These are phyloP conservation scores for Microsporum canis DNA, from an alignment of 2,329 filamentous ascomycete genomes.

Conservation along the genomic window DNA sequence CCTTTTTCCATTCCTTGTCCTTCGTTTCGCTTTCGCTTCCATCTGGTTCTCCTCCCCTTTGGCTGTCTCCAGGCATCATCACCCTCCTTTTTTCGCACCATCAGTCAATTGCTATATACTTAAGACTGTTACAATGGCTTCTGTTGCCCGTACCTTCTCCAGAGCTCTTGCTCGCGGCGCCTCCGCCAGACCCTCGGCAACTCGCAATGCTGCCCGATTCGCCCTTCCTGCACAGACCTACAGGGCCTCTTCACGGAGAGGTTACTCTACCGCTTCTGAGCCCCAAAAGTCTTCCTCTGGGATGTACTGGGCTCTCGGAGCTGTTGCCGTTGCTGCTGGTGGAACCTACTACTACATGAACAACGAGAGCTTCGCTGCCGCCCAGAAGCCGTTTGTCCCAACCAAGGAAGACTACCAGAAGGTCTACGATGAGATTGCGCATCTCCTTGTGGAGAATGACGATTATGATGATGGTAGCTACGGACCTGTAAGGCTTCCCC, in stretches of 20 bases:
- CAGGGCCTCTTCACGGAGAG: constrained; percentile 62
- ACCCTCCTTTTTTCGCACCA: neutral
- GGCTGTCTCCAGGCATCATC: constrained; percentile 7
- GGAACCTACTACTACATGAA: constrained; percentile 57
- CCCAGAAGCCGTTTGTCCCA: constrained; percentile 54
- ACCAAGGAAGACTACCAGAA: constrained; percentile 85
- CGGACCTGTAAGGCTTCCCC: constrained; percentile 51
- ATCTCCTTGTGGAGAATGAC: constrained; percentile 71
- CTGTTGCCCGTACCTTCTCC: constrained; percentile 33
- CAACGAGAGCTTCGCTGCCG: constrained; percentile 35
- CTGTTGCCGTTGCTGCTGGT: constrained; percentile 49
- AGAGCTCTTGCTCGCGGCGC: constrained; percentile 33
- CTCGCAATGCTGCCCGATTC: constrained; percentile 46
- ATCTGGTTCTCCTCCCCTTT: constrained; percentile 6
- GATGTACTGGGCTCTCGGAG: constrained; percentile 49
- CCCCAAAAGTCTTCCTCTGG: constrained; percentile 41
- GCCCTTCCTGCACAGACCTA: constrained; percentile 51
- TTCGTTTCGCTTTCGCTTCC: constrained; percentile 5
- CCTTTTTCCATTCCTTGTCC: neutral
- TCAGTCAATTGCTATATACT: neutral
- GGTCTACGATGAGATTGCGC: constrained; percentile 81
- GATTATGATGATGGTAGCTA: constrained; percentile 97
- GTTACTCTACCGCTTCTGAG: constrained; percentile 59
- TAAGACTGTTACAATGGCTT: constrained; percentile 26
- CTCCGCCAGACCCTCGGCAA: constrained; percentile 30